Conservation (phyloP, 2,329 filamentous ascomycete species). For the Cordyceps cateniannulata region DNA sequence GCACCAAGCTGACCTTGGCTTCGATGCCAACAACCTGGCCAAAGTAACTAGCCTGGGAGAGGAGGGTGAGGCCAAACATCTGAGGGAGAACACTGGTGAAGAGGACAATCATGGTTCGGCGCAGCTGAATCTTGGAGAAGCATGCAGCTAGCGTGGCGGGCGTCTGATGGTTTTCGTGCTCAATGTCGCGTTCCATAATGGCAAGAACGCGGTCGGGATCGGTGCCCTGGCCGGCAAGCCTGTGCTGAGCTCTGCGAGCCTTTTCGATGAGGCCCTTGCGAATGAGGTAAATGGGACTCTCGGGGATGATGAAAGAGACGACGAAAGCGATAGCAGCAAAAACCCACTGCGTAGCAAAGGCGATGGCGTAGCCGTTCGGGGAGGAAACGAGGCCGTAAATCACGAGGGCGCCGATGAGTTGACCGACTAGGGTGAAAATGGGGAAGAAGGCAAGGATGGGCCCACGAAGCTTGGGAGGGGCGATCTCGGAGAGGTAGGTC, state of each 20-base stretch:
- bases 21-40: conserved; percentile 29
- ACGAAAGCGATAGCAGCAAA: conserved; percentile 36
- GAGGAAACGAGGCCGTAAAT: conserved; percentile 28
- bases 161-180: conserved; percentile 29
- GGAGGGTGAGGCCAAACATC: conserved; percentile 38
- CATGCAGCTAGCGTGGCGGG: conserved; percentile 34
- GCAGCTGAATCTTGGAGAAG: conserved; percentile 36
- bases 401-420: conserved; percentile 38
- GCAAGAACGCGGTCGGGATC: conserved; percentile 34
- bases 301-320: conserved; percentile 39
- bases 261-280: conserved; percentile 32
- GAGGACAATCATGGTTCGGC: conserved; percentile 34
- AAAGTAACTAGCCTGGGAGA: conserved; percentile 37
- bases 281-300: conserved; percentile 44
- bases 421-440: conserved; percentile 41
- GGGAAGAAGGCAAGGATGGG: conserved; percentile 43
- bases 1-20: conserved; percentile 29
- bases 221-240: conserved; percentile 36
- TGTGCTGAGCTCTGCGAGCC: conserved; percentile 39
- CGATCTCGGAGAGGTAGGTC: conserved; percentile 46
- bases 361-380: conserved; percentile 31
- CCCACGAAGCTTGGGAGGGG: conserved; percentile 38
- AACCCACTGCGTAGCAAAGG: conserved; percentile 38
- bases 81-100: conserved; percentile 37
- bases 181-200: conserved; percentile 41